Conservation (phyloP, 2,329 filamentous ascomycete species). For the Cylindrodendrum hubeiense region DNA sequence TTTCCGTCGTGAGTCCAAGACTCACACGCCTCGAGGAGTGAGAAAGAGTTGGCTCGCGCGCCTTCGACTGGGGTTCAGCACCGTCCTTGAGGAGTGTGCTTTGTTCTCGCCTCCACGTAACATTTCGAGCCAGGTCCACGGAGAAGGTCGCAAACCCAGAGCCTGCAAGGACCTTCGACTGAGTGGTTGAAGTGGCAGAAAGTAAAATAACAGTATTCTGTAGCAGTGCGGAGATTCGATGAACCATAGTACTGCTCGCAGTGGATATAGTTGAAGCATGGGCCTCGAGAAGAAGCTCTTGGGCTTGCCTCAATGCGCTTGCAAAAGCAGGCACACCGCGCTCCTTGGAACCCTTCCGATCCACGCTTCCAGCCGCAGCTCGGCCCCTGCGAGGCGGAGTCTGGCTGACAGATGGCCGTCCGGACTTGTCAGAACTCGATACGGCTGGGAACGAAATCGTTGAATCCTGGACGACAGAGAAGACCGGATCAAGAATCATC, state of each 20-base stretch:
- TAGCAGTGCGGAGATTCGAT: slow-evolving; percentile 72
- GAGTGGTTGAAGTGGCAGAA: slow-evolving; percentile 68
- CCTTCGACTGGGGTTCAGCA: neutral
- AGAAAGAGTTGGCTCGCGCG: slow-evolving; percentile 9
- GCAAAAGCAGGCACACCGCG: slow-evolving; percentile 59
- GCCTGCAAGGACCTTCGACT: slow-evolving; percentile 60
- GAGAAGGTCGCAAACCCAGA: slow-evolving; percentile 72
- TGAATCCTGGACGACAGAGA: slow-evolving; percentile 91
- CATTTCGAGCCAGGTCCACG: slow-evolving; percentile 77
- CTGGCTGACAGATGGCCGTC: slow-evolving; percentile 52
- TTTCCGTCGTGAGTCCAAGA: slow-evolving; percentile 62
- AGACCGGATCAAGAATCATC: slow-evolving; percentile 84
- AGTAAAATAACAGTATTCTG: slow-evolving; percentile 76
- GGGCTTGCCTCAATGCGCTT: slow-evolving; percentile 72
- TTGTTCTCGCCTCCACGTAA: slow-evolving; percentile 75
- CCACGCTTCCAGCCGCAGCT: slow-evolving; percentile 31
- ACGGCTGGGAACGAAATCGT: slow-evolving; percentile 88
- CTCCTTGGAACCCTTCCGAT: slow-evolving; percentile 48
- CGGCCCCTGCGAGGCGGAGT: slow-evolving; percentile 51
- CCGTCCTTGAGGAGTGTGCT: slow-evolving; percentile 61
- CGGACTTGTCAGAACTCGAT: slow-evolving; percentile 56
- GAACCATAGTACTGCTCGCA: slow-evolving; percentile 70
- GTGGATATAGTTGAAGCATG: slow-evolving; percentile 68
- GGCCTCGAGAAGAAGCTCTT: slow-evolving; percentile 74
- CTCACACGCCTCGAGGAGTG: slow-evolving; percentile 54